Evolutionary conservation across 331 rosid species (phyloP).

Genomic region (Acacia concinna): DNA sequence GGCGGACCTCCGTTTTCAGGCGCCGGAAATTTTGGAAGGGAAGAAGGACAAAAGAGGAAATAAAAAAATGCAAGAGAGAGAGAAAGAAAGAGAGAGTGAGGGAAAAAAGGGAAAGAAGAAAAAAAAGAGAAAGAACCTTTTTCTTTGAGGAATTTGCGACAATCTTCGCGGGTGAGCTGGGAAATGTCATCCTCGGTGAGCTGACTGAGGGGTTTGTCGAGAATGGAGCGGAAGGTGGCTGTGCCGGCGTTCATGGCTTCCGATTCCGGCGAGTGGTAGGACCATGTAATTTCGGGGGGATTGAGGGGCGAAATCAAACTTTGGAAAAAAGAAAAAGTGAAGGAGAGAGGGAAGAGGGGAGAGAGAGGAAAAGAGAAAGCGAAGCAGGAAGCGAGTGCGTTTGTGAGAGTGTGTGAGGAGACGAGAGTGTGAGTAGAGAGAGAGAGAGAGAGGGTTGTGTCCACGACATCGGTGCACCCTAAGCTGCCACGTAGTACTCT

Average conservation of each 20-base stretch:
- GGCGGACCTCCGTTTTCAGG: conserved; percentile 26
- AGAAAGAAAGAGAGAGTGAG: background rate
- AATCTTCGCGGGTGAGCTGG: conserved; percentile 98
- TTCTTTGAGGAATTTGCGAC: conserved; percentile 92
- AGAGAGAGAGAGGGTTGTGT: conserved; percentile 16
- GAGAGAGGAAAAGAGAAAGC: background rate
- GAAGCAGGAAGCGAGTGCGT: background rate
- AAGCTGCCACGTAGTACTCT: conserved; percentile 81
- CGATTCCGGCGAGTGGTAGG: conserved; percentile 43
- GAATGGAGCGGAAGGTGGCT: conserved; percentile 72
- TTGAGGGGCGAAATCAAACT: background rate
- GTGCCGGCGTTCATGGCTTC: conserved; percentile 68
- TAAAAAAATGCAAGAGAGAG: background rate
- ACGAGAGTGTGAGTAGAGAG: background rate
- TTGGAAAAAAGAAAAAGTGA: background rate
- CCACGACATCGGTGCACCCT: conserved; percentile 63
- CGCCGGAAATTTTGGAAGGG: conserved; percentile 59
- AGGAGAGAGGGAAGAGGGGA: background rate
- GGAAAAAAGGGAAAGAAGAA: background rate
- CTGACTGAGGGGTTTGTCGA: conserved; percentile 86
- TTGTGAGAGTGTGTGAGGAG: background rate
- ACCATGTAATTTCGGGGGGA: conserved; percentile 37
- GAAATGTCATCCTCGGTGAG: conserved; percentile 99
- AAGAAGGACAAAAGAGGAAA: conserved; percentile 40
- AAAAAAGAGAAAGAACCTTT: conserved; percentile 55